Evolutionary conservation across 768 basidiomycete genomes (phyloP), one percentile per base, ranked within the genome.

Genomic region (Boletus barrowsii): DNA sequence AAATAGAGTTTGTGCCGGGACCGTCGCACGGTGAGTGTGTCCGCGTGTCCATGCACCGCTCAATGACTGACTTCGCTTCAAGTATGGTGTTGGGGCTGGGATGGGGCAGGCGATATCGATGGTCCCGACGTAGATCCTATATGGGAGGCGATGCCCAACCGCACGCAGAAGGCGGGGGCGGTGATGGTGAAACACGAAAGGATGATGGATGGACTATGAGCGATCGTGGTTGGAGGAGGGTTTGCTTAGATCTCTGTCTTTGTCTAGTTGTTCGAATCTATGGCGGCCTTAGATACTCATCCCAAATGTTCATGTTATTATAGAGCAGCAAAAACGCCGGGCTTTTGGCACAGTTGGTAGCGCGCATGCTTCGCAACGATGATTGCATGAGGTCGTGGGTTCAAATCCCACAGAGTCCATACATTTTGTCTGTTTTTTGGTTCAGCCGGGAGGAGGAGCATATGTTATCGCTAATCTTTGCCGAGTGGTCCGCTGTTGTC

Each of bases 51-150:
- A 42, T 0, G 22, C 14, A 8, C 2, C 1, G 17, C 5, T 20
- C 22, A 13, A 18, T 33, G 53, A 45, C 48, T 65, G 40, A 65
- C 14, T 39, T n/a, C 32, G 11, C 18, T 35, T 26, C 39, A 64
- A 97, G 96, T 98, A 13, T 98, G 96, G 96, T 98, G 96, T 68
- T 98, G 96, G 96, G 96, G 96, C 18, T 99, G 96, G 96, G 96
- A 99, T 64, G 96, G 96, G 14, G 96, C 96, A 4, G 96, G 96
- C 18, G 96, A 99, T 67, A 81, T 99, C 22, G 96, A 98, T 59
- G 96, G 95, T 41, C 96, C 96, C 0, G 95, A 98, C 65, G 92
- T 99, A 7, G 96, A 98, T 62, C 96, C 96, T 7, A 89, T 99
- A 50, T 99, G 96, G 96, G 96, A 98, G 70, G 67, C 70, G 33